These are phyloP conservation scores for Ormosia semicastrata DNA, from an alignment of 306 rosid species.

Conservation along the genomic window DNA sequence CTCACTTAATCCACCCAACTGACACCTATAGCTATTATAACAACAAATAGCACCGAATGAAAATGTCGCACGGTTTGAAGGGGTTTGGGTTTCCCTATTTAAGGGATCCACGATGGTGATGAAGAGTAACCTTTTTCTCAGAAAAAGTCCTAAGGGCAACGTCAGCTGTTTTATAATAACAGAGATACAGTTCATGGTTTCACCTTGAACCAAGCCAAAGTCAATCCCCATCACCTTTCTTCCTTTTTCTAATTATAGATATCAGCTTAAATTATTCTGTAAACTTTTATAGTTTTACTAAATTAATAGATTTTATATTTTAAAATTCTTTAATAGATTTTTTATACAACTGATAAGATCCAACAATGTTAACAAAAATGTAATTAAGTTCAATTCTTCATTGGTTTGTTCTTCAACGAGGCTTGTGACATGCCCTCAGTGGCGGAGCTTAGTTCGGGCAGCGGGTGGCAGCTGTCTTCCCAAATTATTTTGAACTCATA, in stretches of 20 bases:
- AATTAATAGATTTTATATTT: too few species aligned
- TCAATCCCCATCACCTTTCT: not conserved
- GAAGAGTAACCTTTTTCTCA: not conserved
- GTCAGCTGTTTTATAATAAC: not conserved
- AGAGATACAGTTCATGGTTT: not conserved
- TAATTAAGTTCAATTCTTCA: too few species aligned
- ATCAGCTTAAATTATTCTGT: not conserved
- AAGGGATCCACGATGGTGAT: not conserved
- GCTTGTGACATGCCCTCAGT: too few species aligned
- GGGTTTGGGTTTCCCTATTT: not conserved
- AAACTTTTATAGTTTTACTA: too few species aligned
- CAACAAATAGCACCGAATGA: not conserved
- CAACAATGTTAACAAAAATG: too few species aligned
- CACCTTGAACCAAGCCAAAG: not conserved
- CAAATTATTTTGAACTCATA: too few species aligned
- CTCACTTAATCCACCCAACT: too few species aligned
- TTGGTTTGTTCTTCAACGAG: too few species aligned
- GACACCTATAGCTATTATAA: not conserved
- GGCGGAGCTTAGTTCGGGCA: too few species aligned
- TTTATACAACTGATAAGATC: too few species aligned
- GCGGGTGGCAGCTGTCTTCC: too few species aligned
- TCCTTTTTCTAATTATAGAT: not conserved
- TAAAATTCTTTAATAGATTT: too few species aligned
- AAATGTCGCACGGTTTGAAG: conserved; percentile 1
- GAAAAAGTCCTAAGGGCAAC: conserved; percentile 2